These are phyloP conservation scores for Rhododendron ferrugineum DNA, from an alignment of 148 eudicot genomes.

Conservation along the genomic window DNA sequence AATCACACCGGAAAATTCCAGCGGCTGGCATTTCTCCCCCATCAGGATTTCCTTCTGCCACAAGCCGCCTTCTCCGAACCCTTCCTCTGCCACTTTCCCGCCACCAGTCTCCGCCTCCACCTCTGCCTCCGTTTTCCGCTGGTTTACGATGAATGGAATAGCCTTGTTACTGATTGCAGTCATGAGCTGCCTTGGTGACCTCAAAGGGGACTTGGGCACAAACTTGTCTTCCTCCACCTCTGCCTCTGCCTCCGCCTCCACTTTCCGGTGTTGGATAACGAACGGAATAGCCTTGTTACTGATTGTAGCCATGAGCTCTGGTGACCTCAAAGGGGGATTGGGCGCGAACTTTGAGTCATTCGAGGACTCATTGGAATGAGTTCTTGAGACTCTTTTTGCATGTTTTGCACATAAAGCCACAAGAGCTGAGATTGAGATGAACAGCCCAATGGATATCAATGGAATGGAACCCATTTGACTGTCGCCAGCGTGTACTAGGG, in stretches of 20 bases:
- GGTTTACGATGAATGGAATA: background rate
- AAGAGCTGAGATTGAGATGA: conserved; percentile 1
- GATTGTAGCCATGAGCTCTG: conserved; percentile 34
- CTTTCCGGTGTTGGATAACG: background rate
- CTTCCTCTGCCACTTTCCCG: conserved; percentile 10
- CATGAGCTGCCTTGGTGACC: conserved; percentile 37
- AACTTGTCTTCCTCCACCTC: background rate
- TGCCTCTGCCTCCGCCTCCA: background rate
- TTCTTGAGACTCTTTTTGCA: conserved; percentile 8
- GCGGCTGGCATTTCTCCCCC: conserved; percentile 86
- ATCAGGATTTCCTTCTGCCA: conserved; percentile 78
- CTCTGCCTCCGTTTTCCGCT: conserved; percentile 2
- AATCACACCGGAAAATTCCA: conserved; percentile 68
- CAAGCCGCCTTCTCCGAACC: conserved; percentile 51
- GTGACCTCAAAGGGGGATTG: conserved; percentile 28
- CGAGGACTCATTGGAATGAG: background rate
- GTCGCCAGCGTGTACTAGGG: background rate
- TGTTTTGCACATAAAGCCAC: conserved; percentile 3
- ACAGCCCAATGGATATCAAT: background rate
- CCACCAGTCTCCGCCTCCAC: background rate
- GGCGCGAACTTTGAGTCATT: conserved; percentile 11
- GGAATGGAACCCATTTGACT: background rate
- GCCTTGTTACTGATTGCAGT: conserved; percentile 33
- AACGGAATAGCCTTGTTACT: conserved; percentile 23
- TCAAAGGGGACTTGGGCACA: conserved; percentile 25